Percentiles rank a stretch among this genome's conserved stretches.
Conservation (phyloP, 1,284 basidiomycete genomes). For the Cutaneotrichosporon dermatis region DNA sequence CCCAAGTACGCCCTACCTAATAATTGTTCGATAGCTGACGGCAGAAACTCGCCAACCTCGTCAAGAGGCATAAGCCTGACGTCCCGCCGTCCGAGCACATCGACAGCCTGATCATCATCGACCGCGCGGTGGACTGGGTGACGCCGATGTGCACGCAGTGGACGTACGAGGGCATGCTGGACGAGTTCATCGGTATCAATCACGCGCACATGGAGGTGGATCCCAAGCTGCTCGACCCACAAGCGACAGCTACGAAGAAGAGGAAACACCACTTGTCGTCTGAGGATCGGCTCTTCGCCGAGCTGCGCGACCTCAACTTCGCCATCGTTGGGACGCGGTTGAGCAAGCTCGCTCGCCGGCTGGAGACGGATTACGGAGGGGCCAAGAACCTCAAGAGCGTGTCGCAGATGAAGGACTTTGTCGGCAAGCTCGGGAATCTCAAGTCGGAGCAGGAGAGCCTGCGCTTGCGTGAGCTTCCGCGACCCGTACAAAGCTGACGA, state of each 20-base stretch:
- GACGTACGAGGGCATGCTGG: conserved; percentile 95
- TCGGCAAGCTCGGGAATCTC: conserved; percentile 85
- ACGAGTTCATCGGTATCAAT: conserved; percentile 84
- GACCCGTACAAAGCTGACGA: conserved; percentile 1
- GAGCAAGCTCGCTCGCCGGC: conserved; percentile 71
- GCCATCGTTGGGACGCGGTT: conserved; percentile 82
- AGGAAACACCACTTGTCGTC: conserved; percentile 80
- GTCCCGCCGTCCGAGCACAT: conserved; percentile 54
- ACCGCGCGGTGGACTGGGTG: conserved; percentile 90
- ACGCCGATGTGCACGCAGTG: conserved; percentile 93
- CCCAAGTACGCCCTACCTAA: conserved; percentile 37
- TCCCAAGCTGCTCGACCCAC: conserved; percentile 63
- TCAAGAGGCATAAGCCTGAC: conserved; percentile 57
- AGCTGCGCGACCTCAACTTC: conserved; percentile 89
- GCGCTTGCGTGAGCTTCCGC: conserved; percentile 64
- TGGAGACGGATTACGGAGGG: conserved; percentile 77
- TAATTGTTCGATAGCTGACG: background rate
- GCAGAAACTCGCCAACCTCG: conserved; percentile 69
- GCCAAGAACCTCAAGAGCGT: conserved; percentile 65
- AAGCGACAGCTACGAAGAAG: conserved; percentile 59
- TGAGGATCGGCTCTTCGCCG: conserved; percentile 72
- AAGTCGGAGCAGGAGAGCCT: conserved; percentile 87
- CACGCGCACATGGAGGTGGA: conserved; percentile 92
- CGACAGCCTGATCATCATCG: conserved; percentile 83
- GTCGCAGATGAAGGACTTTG: conserved; percentile 87